Evolutionary conservation across 495 filamentous ascomycete genomes (phyloP), one percentile per base, ranked within the genome.

Genomic region (Aspergillus haitiensis): DNA sequence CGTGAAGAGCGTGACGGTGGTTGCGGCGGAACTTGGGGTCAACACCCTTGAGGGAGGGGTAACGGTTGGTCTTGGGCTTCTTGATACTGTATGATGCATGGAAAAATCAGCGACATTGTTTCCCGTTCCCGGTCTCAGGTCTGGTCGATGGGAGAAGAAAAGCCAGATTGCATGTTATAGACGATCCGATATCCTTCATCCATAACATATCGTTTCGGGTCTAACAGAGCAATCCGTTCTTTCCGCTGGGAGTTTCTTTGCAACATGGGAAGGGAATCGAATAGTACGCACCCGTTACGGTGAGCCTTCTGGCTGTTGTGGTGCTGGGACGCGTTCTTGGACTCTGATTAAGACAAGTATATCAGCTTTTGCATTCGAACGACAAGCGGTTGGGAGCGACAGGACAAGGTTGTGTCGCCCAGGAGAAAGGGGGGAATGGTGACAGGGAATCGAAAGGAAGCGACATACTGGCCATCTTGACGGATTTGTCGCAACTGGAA

Each of bases 21-120:
- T 98, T 98, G 80, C 94, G 86, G 78, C 94, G 88, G 86, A 98
- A 98, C 87, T 98, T 98, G 75, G 94, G 91, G 83, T 98, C 94
- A 72, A 93, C 96, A 75, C 94, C 94, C 71, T 97, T 97, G 67
- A 98, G 86, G 72, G 93, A 97, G 64, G 95, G 94, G 82, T 98
- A 98, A 84, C 94, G 84, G 81, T 93, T 85, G 76, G 94, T 98
- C 85, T 96, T 98, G 48, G 95, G 95, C 87, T 96, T 97, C 90
- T 98, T 98, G 87, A 98, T 98, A 82, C 94, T 96, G 77, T 72
- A 72, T 51, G 52, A 18, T 35, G 48, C 13, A 59, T 51, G 60
- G 59, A 47, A 35, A 52, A 51, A 51, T 80, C 68, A 81, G 77
- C 59, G 63, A 60, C 12, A 21, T 52, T 51, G 54, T 34, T 62